phyloP scores from a whole-genome alignment of 768 basidiomycete species.

The Leccinellum rugosiceps region DNA sequence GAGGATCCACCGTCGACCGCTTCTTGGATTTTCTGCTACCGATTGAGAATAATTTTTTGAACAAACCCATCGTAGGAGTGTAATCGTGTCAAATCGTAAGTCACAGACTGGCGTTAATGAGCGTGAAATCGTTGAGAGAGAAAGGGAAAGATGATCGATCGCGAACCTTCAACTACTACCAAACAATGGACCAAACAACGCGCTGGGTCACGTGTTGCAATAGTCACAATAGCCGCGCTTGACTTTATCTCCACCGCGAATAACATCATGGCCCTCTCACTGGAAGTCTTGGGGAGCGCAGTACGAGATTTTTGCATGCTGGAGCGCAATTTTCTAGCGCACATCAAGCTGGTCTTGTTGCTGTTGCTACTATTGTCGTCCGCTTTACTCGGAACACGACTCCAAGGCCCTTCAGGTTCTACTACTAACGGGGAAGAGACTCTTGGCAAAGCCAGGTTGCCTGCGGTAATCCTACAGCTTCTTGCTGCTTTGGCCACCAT shows the following conservation, averaged over 20 bases:
- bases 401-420: constrained; percentile 39
- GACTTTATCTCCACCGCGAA: not conserved
- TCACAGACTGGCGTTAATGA: constrained; percentile 26
- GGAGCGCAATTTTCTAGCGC: constrained; percentile 69
- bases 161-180: constrained; percentile 34
- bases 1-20: constrained; percentile 26
- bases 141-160: not conserved
- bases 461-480: constrained; percentile 53
- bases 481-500: constrained; percentile 52
- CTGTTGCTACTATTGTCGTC: constrained; percentile 63
- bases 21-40: constrained; percentile 62
- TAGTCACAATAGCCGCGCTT: not conserved
- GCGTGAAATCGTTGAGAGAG: constrained; percentile 17
- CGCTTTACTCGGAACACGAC: constrained; percentile 56
- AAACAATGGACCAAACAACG: constrained; percentile 41
- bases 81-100: constrained; percentile 29
- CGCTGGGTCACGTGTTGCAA: constrained; percentile 20
- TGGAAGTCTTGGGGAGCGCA: constrained; percentile 52
- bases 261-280: constrained; percentile 19
- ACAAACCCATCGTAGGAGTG: constrained; percentile 53
- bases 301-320: constrained; percentile 81
- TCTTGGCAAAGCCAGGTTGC: constrained; percentile 34
- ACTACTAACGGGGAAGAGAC: constrained; percentile 19
- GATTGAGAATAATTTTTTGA: constrained; percentile 69
- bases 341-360: constrained; percentile 63